phyloP scores from a whole-genome alignment of 495 filamentous ascomycete species.

The Venustampulla echinocandica region DNA sequence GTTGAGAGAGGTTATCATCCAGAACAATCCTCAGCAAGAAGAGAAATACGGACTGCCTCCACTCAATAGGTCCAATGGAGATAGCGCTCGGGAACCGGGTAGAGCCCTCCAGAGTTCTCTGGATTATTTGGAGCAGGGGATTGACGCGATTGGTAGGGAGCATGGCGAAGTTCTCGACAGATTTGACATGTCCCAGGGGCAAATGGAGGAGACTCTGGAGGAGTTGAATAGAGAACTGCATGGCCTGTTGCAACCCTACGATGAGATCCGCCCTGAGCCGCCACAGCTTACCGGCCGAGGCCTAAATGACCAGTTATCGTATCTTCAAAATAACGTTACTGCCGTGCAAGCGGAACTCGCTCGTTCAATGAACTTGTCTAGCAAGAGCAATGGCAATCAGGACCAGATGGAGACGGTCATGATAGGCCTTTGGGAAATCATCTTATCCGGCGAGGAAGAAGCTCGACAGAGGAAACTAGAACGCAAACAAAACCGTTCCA shows the following conservation, averaged over 20 bases:
- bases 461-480: constrained; percentile 43
- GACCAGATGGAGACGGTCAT: constrained; percentile 52
- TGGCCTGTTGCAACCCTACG: constrained; percentile 39
- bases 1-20: constrained; percentile 57
- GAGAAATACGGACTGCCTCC: constrained; percentile 28
- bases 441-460: constrained; percentile 54
- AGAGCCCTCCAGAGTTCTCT: constrained; percentile 32
- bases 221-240: constrained; percentile 45
- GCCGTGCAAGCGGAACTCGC: constrained; percentile 27
- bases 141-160: constrained; percentile 31
- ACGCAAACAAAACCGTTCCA: constrained; percentile 35
- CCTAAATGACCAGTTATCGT: constrained; percentile 44
- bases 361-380: constrained; percentile 8
- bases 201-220: constrained; percentile 37
- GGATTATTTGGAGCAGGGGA: constrained; percentile 41
- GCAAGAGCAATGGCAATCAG: constrained; percentile 23
- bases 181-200: constrained; percentile 20
- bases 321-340: constrained; percentile 38
- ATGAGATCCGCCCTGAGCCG: constrained; percentile 38
- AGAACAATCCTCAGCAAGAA: constrained; percentile 44
- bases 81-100: constrained; percentile 27
- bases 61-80: constrained; percentile 22
- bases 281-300: constrained; percentile 36
- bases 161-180: constrained; percentile 4
- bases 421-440: constrained; percentile 63